Evolutionary conservation across 768 basidiomycete species (phyloP).

Genomic region (Rhizopogon vinicolor): DNA sequence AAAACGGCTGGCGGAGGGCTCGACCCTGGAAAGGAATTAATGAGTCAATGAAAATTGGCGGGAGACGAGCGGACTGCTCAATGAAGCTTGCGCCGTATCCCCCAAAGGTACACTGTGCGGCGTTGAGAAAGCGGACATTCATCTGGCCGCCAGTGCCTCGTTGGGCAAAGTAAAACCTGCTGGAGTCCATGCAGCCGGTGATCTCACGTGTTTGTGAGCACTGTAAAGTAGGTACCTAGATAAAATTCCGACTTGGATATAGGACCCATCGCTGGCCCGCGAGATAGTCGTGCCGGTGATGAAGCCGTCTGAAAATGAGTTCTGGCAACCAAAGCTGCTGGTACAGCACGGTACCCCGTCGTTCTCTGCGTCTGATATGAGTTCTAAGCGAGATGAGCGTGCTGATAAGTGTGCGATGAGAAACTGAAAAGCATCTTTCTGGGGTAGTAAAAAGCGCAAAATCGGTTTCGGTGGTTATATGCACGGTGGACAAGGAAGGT

Average conservation of each 20-base stretch:
- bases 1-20: conserved; percentile 41
- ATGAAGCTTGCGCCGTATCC: conserved; percentile 50
- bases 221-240: neutral
- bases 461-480: conserved; percentile 19
- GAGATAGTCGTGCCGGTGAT: conserved; percentile 32
- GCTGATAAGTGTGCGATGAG: neutral
- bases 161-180: conserved; percentile 25
- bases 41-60: neutral
- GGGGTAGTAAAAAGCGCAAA: conserved; percentile 34
- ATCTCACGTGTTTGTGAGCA: conserved; percentile 19
- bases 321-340: conserved; percentile 23
- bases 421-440: neutral
- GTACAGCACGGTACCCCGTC: conserved; percentile 35
- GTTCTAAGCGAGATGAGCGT: conserved; percentile 18
- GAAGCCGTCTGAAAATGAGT: conserved; percentile 29
- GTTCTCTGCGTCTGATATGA: conserved; percentile 34
- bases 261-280: conserved; percentile 31
- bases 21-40: conserved; percentile 29
- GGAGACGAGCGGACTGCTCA: conserved; percentile 32
- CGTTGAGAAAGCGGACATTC: conserved; percentile 46
- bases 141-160: conserved; percentile 45
- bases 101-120: conserved; percentile 49
- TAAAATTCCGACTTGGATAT: conserved; percentile 30
- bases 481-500: conserved; percentile 30
- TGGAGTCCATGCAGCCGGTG: conserved; percentile 33